Base-by-base conservation (phyloP, 2,329 filamentous ascomycete species). In the Pyrenochaeta sp. region DNA sequence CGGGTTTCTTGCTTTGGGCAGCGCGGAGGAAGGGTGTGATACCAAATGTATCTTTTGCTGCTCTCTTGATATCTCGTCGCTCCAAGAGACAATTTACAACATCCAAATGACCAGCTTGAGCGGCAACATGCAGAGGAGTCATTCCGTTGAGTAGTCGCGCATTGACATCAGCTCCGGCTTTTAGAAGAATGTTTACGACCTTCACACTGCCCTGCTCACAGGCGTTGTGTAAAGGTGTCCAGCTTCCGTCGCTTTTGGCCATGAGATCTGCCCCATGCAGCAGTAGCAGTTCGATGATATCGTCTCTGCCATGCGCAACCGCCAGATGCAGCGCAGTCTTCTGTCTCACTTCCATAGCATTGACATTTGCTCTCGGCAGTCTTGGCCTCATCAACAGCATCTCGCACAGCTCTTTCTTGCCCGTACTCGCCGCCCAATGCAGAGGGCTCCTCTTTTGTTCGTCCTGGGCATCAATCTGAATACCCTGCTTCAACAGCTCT, bases 351-450 rank as follows among this genome's bases (percentile, higher is more conserved):
- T 72, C 69, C 3, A 60, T 49, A 4, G 69, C 65, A 27, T 69
- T 65, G 9, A 71, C 61, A 32, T 69, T 61, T 6, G 67, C 60
- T 28, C 61, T 57, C 8, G 60, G 66, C 0, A 39, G 26, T 19
- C 44, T 55, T 1, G 55, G 37, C 31, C 67, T 53, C 23, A 58
- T 67, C 4, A 81, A 67, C 19, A 84, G 67, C 53, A 76, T 68
- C 41, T 76, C 72, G 13, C 75, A 78, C 8, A 83, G 68, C 21
- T 73, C 71, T 35, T 75, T 67, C 55, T 83, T 81, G 13, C 79
- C 78, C 30, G 81, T 81, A 17, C 78, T 80, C 23, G 79, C 81
- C 2, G 81, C 81, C 81, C 81, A 84, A 47, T 83, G 74, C 28
- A 84, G 61, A 3, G 82, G 77, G 20, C 78, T 81, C 9, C 81